Conservation (phyloP, 164 flowering plant species). For the Berberis thunbergii region DNA sequence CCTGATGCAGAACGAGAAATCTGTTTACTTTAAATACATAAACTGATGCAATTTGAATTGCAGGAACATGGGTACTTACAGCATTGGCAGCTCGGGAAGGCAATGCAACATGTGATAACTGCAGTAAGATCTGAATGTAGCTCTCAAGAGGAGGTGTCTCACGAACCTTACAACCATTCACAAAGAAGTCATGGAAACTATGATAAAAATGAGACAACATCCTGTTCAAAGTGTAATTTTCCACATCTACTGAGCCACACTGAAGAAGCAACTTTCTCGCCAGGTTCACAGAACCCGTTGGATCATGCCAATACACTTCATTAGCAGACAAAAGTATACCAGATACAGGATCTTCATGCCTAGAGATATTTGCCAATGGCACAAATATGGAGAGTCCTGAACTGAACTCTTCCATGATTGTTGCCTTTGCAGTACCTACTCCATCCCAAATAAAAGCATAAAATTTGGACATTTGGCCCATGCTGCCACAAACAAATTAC, state of each 20-base stretch:
- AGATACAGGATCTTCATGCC: conserved; percentile 44
- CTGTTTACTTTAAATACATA: not conserved
- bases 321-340: conserved; percentile 53
- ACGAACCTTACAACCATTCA: conserved; percentile 57
- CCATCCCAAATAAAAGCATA: conserved; percentile 69
- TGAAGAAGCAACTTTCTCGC: conserved; percentile 21
- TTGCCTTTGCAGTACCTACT: conserved; percentile 28
- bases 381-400: conserved; percentile 70
- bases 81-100: conserved; percentile 64
- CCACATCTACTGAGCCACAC: conserved; percentile 7
- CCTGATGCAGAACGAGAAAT: conserved; percentile 33
- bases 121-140: conserved; percentile 53
- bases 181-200: conserved; percentile 68
- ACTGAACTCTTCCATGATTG: conserved; percentile 28
- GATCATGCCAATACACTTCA: conserved; percentile 82
- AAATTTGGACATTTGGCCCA: conserved; percentile 73
- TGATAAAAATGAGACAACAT: conserved; percentile 56
- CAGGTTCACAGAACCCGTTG: conserved; percentile 45
- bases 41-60: conserved; percentile 3
- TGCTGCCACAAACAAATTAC: conserved; percentile 34
- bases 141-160: conserved; percentile 47
- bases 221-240: conserved; percentile 21
- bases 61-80: conserved; percentile 36
- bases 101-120: conserved; percentile 44
- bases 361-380: conserved; percentile 32